Conservation (phyloP, 257 asterid genomes). For the Capsicum rhomboideum region DNA sequence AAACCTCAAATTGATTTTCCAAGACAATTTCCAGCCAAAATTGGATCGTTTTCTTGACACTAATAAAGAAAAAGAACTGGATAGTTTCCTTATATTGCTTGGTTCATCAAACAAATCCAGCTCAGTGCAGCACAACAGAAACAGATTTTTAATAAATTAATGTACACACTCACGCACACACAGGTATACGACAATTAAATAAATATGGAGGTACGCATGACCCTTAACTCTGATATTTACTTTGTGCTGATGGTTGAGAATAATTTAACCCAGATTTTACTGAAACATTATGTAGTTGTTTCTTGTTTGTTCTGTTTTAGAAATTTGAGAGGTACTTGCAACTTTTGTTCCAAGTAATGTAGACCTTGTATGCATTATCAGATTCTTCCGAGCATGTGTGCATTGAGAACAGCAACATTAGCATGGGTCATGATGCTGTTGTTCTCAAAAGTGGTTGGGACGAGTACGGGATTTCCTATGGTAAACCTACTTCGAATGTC, state of each 20-base stretch:
- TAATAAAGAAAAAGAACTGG: neutral
- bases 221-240: neutral
- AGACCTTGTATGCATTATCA: neutral
- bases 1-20: neutral
- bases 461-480: constrained; percentile 58
- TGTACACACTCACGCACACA: neutral
- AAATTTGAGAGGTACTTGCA: neutral
- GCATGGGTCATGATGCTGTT: constrained; percentile 57
- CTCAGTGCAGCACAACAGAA: neutral
- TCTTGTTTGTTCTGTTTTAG: neutral
- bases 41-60: neutral
- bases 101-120: neutral
- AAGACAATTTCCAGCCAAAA: neutral
- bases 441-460: constrained; percentile 88
- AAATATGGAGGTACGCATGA: neutral
- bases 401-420: constrained; percentile 67
- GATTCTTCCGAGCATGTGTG: constrained; percentile 33
- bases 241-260: neutral
- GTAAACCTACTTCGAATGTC: constrained; percentile 37
- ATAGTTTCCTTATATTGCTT: neutral
- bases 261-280: neutral
- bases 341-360: neutral
- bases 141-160: neutral
- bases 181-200: neutral
- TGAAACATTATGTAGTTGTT: neutral